phyloP scores from a whole-genome alignment of 768 basidiomycete genomes.

The Paxillus rubicundulus region DNA sequence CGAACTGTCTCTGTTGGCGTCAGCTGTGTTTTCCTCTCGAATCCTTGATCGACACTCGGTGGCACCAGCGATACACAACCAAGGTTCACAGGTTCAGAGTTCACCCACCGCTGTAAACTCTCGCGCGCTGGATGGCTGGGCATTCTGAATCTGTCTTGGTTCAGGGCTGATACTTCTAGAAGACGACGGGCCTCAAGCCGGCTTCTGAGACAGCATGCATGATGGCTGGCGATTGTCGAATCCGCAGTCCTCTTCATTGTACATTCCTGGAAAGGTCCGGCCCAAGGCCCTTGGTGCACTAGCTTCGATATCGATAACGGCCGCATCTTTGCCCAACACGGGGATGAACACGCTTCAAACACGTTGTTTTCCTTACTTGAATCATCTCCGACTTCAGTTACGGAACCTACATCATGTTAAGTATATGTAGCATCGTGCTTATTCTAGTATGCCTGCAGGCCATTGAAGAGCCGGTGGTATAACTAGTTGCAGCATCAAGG shows the following conservation, averaged over 20 bases:
- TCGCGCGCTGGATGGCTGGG: too few relatives aligned
- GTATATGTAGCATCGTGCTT: constrained; percentile 1
- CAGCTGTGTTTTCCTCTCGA: too few relatives aligned
- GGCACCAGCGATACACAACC: too few relatives aligned
- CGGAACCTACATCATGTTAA: background rate
- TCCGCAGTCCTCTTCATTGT: background rate
- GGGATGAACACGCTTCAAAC: constrained; percentile 14
- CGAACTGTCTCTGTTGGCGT: too few relatives aligned
- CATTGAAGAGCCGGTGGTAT: constrained; percentile 7
- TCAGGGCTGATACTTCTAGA: too few relatives aligned
- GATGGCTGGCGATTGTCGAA: background rate
- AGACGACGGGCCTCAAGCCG: too few relatives aligned
- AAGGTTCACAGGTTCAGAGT: too few relatives aligned
- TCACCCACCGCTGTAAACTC: too few relatives aligned
- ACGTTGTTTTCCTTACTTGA: constrained; percentile 16
- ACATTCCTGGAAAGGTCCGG: background rate
- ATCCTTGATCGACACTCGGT: too few relatives aligned
- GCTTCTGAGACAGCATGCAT: too few relatives aligned
- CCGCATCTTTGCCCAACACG: background rate
- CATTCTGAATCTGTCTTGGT: too few relatives aligned
- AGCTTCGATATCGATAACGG: background rate
- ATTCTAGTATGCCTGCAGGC: background rate
- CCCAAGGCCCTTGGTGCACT: background rate
- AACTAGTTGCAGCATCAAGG: constrained; percentile 12
- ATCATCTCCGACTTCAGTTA: constrained; percentile 24